Base-by-base conservation (phyloP, 2,329 filamentous ascomycete genomes). In the Fusarium cyanostomum region DNA sequence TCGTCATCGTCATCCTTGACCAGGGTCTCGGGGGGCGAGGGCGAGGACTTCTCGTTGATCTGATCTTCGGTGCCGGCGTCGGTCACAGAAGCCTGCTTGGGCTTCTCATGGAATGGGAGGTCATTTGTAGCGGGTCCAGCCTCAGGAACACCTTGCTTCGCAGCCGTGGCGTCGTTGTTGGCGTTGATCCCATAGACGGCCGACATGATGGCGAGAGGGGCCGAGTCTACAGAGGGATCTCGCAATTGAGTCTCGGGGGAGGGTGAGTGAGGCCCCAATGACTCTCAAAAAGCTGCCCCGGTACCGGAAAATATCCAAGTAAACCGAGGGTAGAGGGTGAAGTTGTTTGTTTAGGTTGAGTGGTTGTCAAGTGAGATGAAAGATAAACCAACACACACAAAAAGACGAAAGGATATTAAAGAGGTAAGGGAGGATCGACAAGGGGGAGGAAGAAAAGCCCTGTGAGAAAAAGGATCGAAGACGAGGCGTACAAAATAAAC, bases 131-230 rank as follows among this genome's bases (percentile, higher is more conserved):
- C 64, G 9, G 67, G 66, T 34, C 65, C 56, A 11, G 67, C 63
- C 11, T 70, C 70, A n/a, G 81, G 78, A 33, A 74, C 74, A 44
- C 81, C 80, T 13, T 74, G 73, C 11, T 67, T 73, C 61, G 81
- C 79, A 10, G 80, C 78, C 24, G 82, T 82, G 64, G 74, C 76
- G 70, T 84, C 83, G 69, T 84, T 80, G 68, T 80, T 83, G 68
- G 76, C 77, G 63, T 73, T 75, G 15, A 72, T 64, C 44, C 65
- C 69, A 27, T 57, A 58, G 44, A 61, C 33, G 45, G 62, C 50
- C 48, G 70, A 59, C 70, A 72, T 72, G 53, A 33, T 69, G 56
- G 38, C 54, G 60, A 44, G 18, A 39, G 51, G 34, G 24, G 52
- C n/a, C 41, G 49, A 38, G 43, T 57, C 56, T 60, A 62, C 42